These are phyloP conservation scores for Cunninghamia lanceolata DNA, from an alignment of 75 land plant species.

Conservation along the genomic window DNA sequence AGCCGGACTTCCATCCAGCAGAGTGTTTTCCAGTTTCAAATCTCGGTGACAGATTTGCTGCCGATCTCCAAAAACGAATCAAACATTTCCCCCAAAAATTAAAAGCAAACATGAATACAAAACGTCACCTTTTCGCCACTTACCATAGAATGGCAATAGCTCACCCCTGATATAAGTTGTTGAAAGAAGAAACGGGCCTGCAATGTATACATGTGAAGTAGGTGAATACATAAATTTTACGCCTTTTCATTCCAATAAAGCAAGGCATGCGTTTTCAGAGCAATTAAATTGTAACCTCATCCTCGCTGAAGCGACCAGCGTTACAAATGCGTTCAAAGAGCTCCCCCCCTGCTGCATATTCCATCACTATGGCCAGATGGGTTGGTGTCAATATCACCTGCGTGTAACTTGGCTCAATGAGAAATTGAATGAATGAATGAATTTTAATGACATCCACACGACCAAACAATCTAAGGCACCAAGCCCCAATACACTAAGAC, in stretches of 20 bases:
- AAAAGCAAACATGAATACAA: neutral
- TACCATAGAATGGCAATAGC: conserved; percentile 92
- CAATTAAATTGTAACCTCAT: conserved; percentile 45
- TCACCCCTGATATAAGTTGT: conserved; percentile 94
- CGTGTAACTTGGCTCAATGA: neutral
- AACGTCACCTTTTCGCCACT: neutral
- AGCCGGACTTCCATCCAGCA: conserved; percentile 87
- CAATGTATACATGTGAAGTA: neutral
- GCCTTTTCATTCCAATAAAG: neutral
- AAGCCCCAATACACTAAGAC: too few relatives aligned
- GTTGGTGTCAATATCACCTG: conserved; percentile 82
- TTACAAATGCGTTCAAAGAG: conserved; percentile 84
- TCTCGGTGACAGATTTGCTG: conserved; percentile 97
- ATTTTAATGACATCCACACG: too few relatives aligned
- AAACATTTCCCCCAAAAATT: neutral
- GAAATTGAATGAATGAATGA: neutral
- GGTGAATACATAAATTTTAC: neutral
- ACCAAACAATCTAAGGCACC: too few relatives aligned
- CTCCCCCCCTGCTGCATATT: conserved; percentile 90
- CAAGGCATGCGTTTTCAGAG: neutral
- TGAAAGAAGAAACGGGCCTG: conserved; percentile 96
- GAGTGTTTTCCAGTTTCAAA: conserved; percentile 87
- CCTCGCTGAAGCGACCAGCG: conserved; percentile 78
- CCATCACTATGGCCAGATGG: conserved; percentile 86
- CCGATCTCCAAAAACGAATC: neutral